A percentile compares a stretch with the other conserved stretches of the same genome.
Evolutionary conservation across 257 asterid species (phyloP).

Genomic region (Galeopsis tetrahit): DNA sequence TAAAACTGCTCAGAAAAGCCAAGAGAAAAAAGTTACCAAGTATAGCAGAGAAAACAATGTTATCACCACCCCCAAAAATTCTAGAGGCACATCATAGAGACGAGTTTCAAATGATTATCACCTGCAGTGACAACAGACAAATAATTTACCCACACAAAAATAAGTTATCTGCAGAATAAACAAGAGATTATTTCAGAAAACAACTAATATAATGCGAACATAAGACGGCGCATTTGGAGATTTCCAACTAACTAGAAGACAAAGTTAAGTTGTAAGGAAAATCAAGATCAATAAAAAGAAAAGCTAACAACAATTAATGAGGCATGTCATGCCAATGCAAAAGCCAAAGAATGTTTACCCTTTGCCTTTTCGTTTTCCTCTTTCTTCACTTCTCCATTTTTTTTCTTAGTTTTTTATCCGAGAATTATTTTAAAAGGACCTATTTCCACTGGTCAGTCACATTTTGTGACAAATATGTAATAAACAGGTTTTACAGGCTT

Average conservation of each 20-base stretch:
- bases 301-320: not conserved
- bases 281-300: constrained; percentile 25
- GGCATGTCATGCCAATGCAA: constrained; percentile 11
- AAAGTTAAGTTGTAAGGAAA: constrained; percentile 24
- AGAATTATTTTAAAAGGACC: not conserved
- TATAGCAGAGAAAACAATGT: constrained; percentile 20
- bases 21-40: constrained; percentile 31
- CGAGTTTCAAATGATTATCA: constrained; percentile 4
- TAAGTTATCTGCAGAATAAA: constrained; percentile 17
- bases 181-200: constrained; percentile 6
- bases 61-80: not conserved
- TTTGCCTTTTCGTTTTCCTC: constrained; percentile 11
- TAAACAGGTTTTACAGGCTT: not conserved
- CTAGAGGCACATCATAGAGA: constrained; percentile 14
- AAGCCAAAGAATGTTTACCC: constrained; percentile 19
- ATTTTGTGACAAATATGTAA: not conserved
- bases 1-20: constrained; percentile 28
- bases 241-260: constrained; percentile 33
- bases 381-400: not conserved
- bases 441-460: not conserved
- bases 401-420: not conserved
- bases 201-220: constrained; percentile 26
- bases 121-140: constrained; percentile 15
- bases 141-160: not conserved
- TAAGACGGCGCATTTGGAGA: constrained; percentile 20